These are phyloP conservation scores for Trichosporon ovoides DNA, from an alignment of 1,284 basidiomycete species.

Conservation along the genomic window DNA sequence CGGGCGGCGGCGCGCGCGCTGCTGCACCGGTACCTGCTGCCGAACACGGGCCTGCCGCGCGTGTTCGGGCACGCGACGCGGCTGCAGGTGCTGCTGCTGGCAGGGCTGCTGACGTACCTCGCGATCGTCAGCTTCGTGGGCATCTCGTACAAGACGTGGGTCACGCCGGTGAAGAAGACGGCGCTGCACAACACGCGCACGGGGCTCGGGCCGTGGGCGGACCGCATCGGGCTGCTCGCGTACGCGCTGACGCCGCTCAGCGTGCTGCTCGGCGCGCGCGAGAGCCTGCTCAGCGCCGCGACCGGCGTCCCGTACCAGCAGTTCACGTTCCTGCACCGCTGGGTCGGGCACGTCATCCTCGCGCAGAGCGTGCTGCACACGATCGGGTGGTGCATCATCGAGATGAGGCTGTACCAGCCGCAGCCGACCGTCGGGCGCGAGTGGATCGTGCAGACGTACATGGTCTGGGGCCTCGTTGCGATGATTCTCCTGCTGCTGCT, in stretches of 20 bases:
- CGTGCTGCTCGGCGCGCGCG: constrained; percentile 30
- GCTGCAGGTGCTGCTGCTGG: constrained; percentile 29
- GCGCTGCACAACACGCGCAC: constrained; percentile 29
- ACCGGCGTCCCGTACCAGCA: constrained; percentile 37
- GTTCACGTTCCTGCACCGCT: constrained; percentile 50
- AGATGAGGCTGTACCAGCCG: constrained; percentile 33
- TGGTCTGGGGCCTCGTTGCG: constrained; percentile 34
- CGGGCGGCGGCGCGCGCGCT: neutral
- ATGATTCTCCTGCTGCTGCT: constrained; percentile 27
- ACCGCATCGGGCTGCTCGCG: constrained; percentile 31
- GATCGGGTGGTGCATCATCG: constrained; percentile 34
- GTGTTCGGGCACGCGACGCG: constrained; percentile 32
- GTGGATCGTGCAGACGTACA: constrained; percentile 34
- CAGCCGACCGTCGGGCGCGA: constrained; percentile 25
- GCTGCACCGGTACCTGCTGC: neutral
- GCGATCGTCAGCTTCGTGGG: constrained; percentile 32
- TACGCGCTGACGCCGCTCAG: constrained; percentile 35
- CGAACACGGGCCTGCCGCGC: neutral
- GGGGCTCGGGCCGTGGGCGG: constrained; percentile 26
- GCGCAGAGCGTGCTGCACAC: constrained; percentile 29
- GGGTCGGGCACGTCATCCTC: constrained; percentile 37
- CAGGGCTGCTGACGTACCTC: constrained; percentile 23
- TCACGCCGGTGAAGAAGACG: constrained; percentile 29
- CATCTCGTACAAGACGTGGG: constrained; percentile 29
- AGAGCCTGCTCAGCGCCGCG: constrained; percentile 28